phyloP scores from a whole-genome alignment of 2,329 filamentous ascomycete species.

The Ophiostoma piceae region DNA sequence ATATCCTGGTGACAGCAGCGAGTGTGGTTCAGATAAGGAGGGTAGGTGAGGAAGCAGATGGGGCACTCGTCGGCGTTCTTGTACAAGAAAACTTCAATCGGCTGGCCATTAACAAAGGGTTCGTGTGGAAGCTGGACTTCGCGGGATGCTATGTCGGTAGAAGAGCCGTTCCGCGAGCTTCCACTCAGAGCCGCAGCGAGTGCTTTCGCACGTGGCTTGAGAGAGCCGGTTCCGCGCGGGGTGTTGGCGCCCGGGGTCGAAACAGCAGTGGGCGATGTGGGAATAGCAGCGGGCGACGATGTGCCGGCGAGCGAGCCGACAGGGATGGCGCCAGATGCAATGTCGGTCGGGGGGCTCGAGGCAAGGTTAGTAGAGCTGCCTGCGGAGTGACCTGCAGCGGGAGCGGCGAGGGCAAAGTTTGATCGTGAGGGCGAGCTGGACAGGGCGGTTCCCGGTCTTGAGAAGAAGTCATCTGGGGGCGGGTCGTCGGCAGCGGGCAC shows the following conservation, averaged over 20 bases:
- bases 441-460: constrained; percentile 34
- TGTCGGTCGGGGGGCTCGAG: background rate
- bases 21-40: constrained; percentile 88
- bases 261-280: constrained; percentile 52
- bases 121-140: constrained; percentile 77
- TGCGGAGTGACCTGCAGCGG: constrained; percentile 33
- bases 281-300: constrained; percentile 63
- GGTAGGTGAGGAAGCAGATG: constrained; percentile 95
- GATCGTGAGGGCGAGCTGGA: constrained; percentile 32
- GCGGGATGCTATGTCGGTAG: constrained; percentile 65
- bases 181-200: constrained; percentile 73
- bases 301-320: constrained; percentile 54
- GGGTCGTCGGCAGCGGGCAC: constrained; percentile 81
- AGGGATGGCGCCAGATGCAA: constrained; percentile 11
- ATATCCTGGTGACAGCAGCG: constrained; percentile 94
- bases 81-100: constrained; percentile 87
- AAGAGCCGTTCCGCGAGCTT: constrained; percentile 53
- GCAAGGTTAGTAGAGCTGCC: background rate
- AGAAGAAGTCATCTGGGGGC: constrained; percentile 60
- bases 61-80: constrained; percentile 87
- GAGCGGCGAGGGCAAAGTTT: constrained; percentile 58
- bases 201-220: constrained; percentile 83
- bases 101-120: constrained; percentile 88
- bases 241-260: constrained; percentile 45
- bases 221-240: constrained; percentile 43